A percentile compares a stretch with the other conserved stretches of the same genome.
Conservation (phyloP, 768 basidiomycete species). For the Boletus eberwhitei region DNA sequence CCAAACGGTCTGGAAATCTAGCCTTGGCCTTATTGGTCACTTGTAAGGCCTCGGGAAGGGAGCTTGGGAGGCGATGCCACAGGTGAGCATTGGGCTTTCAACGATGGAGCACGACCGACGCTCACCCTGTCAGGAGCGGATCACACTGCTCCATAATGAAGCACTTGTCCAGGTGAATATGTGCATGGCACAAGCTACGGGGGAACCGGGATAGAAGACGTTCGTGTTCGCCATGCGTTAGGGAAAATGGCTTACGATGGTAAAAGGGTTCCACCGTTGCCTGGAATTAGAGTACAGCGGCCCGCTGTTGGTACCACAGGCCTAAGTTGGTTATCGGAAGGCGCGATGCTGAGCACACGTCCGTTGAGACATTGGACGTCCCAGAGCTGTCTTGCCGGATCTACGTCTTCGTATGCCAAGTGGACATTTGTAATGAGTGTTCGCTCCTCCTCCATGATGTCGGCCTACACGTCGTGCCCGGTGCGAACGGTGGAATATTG, state of each 20-base stretch:
- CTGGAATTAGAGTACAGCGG: constrained; percentile 13
- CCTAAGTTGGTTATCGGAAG: constrained; percentile 4
- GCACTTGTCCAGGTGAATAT: constrained; percentile 69
- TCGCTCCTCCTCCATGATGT: constrained; percentile 1
- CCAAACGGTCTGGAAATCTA: constrained; percentile 38
- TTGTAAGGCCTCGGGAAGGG: constrained; percentile 53
- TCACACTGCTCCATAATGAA: constrained; percentile 58
- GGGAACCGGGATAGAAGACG: neutral
- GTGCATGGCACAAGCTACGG: constrained; percentile 53
- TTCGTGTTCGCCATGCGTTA: constrained; percentile 15
- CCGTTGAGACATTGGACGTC: constrained; percentile 31
- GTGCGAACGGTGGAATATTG: neutral
- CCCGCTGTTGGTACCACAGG: neutral
- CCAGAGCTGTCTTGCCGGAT: constrained; percentile 29
- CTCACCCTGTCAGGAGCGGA: constrained; percentile 50
- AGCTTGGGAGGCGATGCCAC: constrained; percentile 30
- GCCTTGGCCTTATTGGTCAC: constrained; percentile 53
- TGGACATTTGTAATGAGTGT: constrained; percentile 28
- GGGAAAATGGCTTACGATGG: constrained; percentile 27
- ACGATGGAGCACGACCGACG: neutral
- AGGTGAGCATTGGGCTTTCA: neutral
- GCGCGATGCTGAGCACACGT: constrained; percentile 24
- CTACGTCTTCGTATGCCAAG: constrained; percentile 28
- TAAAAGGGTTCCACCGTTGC: constrained; percentile 30
- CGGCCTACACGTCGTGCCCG: neutral